These are phyloP conservation scores for Leptodontidium sp. DNA, from an alignment of 2,329 filamentous ascomycete species.

Conservation along the genomic window DNA sequence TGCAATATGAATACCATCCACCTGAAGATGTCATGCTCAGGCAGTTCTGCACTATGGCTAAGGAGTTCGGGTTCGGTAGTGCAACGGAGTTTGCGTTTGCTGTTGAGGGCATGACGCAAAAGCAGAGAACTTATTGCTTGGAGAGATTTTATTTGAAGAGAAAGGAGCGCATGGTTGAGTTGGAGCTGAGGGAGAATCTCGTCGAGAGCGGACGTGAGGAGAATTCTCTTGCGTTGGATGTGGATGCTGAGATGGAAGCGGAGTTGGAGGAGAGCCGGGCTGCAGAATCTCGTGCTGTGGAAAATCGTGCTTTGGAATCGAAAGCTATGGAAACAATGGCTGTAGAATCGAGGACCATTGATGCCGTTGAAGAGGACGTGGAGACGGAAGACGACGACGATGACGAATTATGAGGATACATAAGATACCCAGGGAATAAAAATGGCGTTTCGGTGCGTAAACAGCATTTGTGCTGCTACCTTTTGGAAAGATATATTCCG, in stretches of 20 bases:
- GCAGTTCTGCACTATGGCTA: conserved; percentile 92
- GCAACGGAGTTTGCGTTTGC: conserved; percentile 87
- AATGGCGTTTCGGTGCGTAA: conserved; percentile 22
- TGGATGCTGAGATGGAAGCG: conserved; percentile 20
- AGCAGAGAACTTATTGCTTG: conserved; percentile 78
- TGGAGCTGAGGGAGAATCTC: conserved; percentile 24
- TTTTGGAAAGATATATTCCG: conserved; percentile 23
- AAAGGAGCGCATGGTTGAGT: conserved; percentile 39
- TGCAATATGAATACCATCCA: conserved; percentile 59
- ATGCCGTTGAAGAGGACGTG: conserved; percentile 11
- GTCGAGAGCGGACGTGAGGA: not conserved
- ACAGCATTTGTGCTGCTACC: conserved; percentile 25
- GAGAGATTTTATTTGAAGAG: conserved; percentile 81
- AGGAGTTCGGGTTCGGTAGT: conserved; percentile 76
- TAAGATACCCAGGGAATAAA: conserved; percentile 35
- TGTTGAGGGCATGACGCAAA: conserved; percentile 90
- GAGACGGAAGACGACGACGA: conserved; percentile 35
- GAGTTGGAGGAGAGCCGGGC: conserved; percentile 18
- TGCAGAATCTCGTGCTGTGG: not conserved
- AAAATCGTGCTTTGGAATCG: not conserved
- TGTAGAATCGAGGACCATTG: not conserved
- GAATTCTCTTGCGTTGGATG: not conserved
- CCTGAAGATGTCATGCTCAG: conserved; percentile 76
- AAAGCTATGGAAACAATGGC: not conserved
- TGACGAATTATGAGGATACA: conserved; percentile 32